These are phyloP conservation scores for Aspergillus egyptiacus DNA, from an alignment of 495 filamentous ascomycete genomes.

Conservation along the genomic window DNA sequence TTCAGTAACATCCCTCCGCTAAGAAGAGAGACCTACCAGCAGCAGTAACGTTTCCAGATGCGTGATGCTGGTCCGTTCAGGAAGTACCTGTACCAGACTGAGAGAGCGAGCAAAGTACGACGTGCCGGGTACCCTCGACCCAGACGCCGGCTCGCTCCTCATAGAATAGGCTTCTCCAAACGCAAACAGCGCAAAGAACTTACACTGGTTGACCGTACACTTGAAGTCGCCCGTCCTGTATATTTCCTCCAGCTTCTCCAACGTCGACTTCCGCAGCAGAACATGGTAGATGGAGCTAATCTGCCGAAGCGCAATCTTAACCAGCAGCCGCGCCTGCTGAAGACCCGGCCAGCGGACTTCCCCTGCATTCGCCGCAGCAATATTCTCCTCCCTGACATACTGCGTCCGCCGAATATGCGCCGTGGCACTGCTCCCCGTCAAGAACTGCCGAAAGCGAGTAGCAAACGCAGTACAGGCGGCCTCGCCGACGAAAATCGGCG, in stretches of 20 bases:
- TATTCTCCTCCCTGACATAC: conserved; percentile 34
- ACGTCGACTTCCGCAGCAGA: conserved; percentile 36
- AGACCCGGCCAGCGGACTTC: conserved; percentile 36
- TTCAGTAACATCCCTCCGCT: background rate
- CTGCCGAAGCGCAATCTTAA: conserved; percentile 39
- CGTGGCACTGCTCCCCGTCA: conserved; percentile 34
- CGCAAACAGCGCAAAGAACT: conserved; percentile 41
- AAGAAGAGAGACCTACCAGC: conserved; percentile 23
- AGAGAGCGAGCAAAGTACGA: conserved; percentile 40
- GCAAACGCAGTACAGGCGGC: conserved; percentile 44
- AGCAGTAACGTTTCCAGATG: conserved; percentile 38
- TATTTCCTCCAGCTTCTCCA: conserved; percentile 41
- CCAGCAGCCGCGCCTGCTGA: conserved; percentile 36
- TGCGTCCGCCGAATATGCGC: conserved; percentile 39
- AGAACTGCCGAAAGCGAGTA: conserved; percentile 39
- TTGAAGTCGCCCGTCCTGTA: conserved; percentile 35
- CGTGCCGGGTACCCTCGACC: conserved; percentile 36
- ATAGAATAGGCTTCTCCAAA: conserved; percentile 42
- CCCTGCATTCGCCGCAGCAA: conserved; percentile 28
- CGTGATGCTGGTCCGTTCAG: conserved; percentile 38
- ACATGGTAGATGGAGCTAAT: conserved; percentile 39
- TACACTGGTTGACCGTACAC: conserved; percentile 33
- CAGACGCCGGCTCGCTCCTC: conserved; percentile 30
- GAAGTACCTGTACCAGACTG: conserved; percentile 36
- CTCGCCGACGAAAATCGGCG: conserved; percentile 43